phyloP scores from a whole-genome alignment of 2,329 filamentous ascomycete genomes.

The Penicillium sp. region DNA sequence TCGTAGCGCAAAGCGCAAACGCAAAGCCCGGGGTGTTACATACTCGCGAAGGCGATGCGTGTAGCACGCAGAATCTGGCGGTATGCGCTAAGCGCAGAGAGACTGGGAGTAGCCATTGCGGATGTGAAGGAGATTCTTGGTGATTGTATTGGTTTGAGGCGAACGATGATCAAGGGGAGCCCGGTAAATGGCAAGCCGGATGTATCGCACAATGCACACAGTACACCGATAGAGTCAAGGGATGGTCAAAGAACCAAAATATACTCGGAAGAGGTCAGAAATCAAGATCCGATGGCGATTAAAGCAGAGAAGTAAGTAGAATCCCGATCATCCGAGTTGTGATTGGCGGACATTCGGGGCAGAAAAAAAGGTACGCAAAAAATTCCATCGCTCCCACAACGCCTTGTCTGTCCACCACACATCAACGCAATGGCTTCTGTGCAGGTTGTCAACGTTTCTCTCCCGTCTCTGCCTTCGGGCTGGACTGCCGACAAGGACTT shows the following conservation, averaged over 20 bases:
- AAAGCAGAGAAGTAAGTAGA: neutral
- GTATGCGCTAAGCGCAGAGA: conserved; percentile 69
- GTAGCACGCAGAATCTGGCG: conserved; percentile 74
- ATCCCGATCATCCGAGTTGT: conserved; percentile 22
- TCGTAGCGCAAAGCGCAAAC: neutral
- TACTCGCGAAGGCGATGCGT: conserved; percentile 77
- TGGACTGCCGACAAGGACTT: conserved; percentile 88
- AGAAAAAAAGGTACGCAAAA: conserved; percentile 35
- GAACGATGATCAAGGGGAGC: neutral
- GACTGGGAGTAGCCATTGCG: conserved; percentile 33
- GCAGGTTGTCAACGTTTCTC: conserved; percentile 38
- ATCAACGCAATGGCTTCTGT: conserved; percentile 58
- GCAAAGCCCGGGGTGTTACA: conserved; percentile 2
- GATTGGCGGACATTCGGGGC: conserved; percentile 33
- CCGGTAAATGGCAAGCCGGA: neutral
- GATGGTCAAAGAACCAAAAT: neutral
- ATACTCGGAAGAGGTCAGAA: neutral
- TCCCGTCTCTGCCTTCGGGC: conserved; percentile 70
- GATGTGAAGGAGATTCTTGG: neutral
- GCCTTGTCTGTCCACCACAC: conserved; percentile 9
- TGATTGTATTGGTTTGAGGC: neutral
- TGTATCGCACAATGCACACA: neutral
- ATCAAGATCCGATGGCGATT: neutral
- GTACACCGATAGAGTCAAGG: neutral
- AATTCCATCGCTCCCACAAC: conserved; percentile 21